Evolutionary conservation across 2,329 filamentous ascomycete genomes (phyloP), one percentile per base, ranked within the genome.

Genomic region (Venturia effusa): DNA sequence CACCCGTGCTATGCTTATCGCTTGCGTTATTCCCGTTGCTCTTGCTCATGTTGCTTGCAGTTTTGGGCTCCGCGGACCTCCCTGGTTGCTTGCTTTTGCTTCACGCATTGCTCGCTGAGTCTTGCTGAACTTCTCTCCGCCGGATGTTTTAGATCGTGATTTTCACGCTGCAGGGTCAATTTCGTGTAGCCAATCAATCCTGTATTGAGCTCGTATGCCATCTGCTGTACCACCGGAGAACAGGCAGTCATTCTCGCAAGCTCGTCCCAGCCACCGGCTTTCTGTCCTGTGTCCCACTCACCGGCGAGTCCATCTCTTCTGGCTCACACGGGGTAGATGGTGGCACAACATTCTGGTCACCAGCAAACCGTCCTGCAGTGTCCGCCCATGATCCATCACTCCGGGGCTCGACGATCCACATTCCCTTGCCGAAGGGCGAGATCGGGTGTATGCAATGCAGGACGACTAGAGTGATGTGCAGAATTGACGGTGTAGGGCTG

Each of bases 351-450:
- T n/a, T n/a, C n/a, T 39, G 6, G 34, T 37, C n/a, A 27, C 48
- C 48, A 30, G 6, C 24, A 54, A 32, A 6, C 27, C 22, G 48
- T 32, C 48, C 48, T 54, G 48, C 48, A 54, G 48, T 32, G 51
- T 34, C 34, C n/a, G 32, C 51, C 51, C 51, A 55, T 55, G 51
- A 57, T 57, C 51, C 51, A 34, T 57, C 51, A 19, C 51, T 55
- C 6, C 51, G 51, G 51, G 51, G 51, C 51, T 34, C 51, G 51
- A 55, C 51, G 51, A 17, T 34, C 51, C 51, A 55, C 27, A 55
- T 17, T 32, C 24, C 15, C 1, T 15, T 55, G 13, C 51, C 51
- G 51, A 34, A 34, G 32, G 30, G 51, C 27, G 51, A 34, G 3
- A 34, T 34, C 27, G 51, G 51, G 51, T 32, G 27, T 32, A 5